Conservation (phyloP, 192 early-diverging fungal species). For the Mortierella hygrophila region DNA sequence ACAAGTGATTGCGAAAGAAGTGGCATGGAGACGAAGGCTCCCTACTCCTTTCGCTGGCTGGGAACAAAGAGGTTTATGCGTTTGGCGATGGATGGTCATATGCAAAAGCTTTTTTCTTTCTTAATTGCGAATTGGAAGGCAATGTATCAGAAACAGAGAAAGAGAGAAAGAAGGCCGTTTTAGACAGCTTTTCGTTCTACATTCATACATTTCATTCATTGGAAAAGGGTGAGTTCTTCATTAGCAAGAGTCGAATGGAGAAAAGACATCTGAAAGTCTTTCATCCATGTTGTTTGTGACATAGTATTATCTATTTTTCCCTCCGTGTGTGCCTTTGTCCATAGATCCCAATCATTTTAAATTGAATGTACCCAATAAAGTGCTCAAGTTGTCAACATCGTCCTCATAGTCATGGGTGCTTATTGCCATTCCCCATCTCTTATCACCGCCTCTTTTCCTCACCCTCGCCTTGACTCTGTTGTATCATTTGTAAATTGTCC, state of each 20-base stretch:
- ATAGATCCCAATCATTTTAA: background rate
- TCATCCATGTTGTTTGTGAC: background rate
- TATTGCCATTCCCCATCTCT: background rate
- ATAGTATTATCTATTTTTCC: background rate
- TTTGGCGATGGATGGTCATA: background rate
- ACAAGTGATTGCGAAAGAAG: background rate
- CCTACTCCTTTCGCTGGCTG: background rate
- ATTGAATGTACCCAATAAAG: background rate
- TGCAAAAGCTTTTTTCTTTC: constrained; percentile 18
- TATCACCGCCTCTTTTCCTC: background rate
- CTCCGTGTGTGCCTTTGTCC: background rate
- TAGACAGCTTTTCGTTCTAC: background rate
- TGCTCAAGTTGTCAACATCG: background rate
- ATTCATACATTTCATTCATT: background rate
- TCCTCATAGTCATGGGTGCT: background rate
- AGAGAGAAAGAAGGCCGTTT: background rate
- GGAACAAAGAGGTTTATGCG: background rate
- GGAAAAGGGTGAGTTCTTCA: background rate
- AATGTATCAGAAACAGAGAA: background rate
- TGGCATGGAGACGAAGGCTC: background rate
- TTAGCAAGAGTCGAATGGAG: background rate
- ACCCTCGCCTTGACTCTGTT: background rate
- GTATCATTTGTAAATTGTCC: background rate
- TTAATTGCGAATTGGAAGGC: background rate
- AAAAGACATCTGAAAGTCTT: background rate